phyloP scores from a whole-genome alignment of 371 early-diverging fungal species.

The Mucor sp. region DNA sequence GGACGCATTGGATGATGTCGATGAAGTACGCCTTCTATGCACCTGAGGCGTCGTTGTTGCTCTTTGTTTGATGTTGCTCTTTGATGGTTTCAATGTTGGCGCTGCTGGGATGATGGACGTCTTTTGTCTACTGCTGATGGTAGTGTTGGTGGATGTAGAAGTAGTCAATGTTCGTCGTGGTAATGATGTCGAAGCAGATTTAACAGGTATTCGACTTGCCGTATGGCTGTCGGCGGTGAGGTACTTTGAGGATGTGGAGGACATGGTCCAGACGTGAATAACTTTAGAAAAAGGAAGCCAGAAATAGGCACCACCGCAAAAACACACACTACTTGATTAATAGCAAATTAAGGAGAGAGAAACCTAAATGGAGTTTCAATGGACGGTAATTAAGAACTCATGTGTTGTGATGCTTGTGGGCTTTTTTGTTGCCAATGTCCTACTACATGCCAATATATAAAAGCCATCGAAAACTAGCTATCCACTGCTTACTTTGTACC shows the following conservation, averaged over 20 bases:
- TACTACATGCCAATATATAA: neutral
- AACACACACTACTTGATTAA: neutral
- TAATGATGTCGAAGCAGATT: slow-evolving; percentile 11
- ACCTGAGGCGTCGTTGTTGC: slow-evolving; percentile 13
- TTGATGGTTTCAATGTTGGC: neutral
- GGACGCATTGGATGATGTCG: slow-evolving; percentile 10
- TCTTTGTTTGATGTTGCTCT: slow-evolving; percentile 3
- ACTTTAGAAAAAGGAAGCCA: neutral
- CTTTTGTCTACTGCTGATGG: neutral
- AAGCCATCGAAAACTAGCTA: neutral
- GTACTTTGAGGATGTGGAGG: neutral
- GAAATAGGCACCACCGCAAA: neutral
- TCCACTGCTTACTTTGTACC: no score
- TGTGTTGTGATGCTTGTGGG: neutral
- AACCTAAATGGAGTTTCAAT: slow-evolving; percentile 4
- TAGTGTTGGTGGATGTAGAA: slow-evolving; percentile 4
- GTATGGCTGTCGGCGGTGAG: neutral
- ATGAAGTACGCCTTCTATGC: slow-evolving; percentile 11
- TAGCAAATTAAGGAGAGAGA: neutral
- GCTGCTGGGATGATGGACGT: neutral
- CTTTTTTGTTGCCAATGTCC: neutral
- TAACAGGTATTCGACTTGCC: slow-evolving; percentile 2
- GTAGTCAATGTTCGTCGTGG: neutral
- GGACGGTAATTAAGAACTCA: neutral
- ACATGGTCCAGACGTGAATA: slow-evolving; percentile 5